A percentile compares a stretch with the other conserved stretches of the same genome.
These are phyloP conservation scores for Termitomyces sp. DNA, from an alignment of 768 basidiomycete species.

Conservation along the genomic window DNA sequence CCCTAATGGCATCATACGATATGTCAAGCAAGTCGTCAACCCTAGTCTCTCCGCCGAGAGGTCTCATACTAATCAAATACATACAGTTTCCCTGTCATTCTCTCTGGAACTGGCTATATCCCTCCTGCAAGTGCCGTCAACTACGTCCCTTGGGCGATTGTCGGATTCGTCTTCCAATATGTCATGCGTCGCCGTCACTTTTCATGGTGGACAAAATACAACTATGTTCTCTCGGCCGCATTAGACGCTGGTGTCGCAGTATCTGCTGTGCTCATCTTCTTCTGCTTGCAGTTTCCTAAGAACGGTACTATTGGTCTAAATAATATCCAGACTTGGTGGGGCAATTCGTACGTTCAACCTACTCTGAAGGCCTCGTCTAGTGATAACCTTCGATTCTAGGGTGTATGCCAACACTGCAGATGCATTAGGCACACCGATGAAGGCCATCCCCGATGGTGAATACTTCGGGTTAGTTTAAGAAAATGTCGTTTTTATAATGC, in stretches of 20 bases:
- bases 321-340: slow-evolving; percentile 64
- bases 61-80: not conserved
- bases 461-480: slow-evolving; percentile 24
- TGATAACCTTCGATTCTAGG: slow-evolving; percentile 13
- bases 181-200: slow-evolving; percentile 53
- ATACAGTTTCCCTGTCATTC: slow-evolving; percentile 46
- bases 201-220: slow-evolving; percentile 68
- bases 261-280: slow-evolving; percentile 33
- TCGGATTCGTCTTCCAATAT: slow-evolving; percentile 64
- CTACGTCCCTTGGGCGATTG: slow-evolving; percentile 61
- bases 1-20: slow-evolving; percentile 56
- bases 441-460: slow-evolving; percentile 22
- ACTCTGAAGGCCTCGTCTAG: not conserved
- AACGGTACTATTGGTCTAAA: slow-evolving; percentile 53
- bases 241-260: slow-evolving; percentile 67
- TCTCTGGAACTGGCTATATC: slow-evolving; percentile 53
- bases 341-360: slow-evolving; percentile 42
- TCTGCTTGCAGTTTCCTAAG: slow-evolving; percentile 51
- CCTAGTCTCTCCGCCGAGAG: no score
- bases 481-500: not conserved
- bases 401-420: slow-evolving; percentile 38
- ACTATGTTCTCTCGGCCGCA: slow-evolving; percentile 67
- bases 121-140: slow-evolving; percentile 66
- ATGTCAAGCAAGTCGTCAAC: slow-evolving; percentile 47
- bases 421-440: slow-evolving; percentile 28